These are phyloP conservation scores for Anastatica hierochuntica DNA, from an alignment of 345 rosid species.

Conservation along the genomic window DNA sequence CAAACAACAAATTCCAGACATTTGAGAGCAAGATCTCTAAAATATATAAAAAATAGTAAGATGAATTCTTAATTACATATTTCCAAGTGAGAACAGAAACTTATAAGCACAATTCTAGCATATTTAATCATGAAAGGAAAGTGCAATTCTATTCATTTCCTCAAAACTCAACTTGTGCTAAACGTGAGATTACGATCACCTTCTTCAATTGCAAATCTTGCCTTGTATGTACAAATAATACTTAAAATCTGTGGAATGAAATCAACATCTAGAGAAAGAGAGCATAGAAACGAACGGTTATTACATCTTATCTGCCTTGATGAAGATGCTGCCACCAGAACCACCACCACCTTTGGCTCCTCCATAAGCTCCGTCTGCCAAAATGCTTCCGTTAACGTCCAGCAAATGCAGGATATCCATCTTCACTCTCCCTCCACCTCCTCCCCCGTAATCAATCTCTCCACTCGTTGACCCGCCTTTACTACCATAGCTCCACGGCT, in stretches of 20 bases:
- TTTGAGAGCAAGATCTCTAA: neutral
- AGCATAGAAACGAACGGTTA: constrained; percentile 14
- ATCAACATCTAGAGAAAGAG: constrained; percentile 7
- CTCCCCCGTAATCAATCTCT: constrained; percentile 83
- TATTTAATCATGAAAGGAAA: neutral
- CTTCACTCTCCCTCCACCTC: constrained; percentile 81
- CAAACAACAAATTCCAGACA: neutral
- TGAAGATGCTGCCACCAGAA: constrained; percentile 79
- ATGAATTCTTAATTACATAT: neutral
- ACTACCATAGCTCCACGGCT: constrained; percentile 81
- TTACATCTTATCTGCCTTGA: constrained; percentile 81
- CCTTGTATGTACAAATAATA: neutral
- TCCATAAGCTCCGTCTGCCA: constrained; percentile 85
- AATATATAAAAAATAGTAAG: neutral
- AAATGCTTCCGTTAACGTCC: constrained; percentile 57
- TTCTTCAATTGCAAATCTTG: constrained; percentile 4
- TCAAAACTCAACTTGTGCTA: neutral
- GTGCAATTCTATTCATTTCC: neutral
- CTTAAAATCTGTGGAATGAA: neutral
- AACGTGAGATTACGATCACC: neutral
- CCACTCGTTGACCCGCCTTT: constrained; percentile 77
- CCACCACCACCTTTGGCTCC: constrained; percentile 95
- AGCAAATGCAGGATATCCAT: constrained; percentile 36
- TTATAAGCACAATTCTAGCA: neutral
- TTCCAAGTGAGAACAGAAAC: neutral